phyloP scores from a whole-genome alignment of 1,284 basidiomycete species.

The Tylopilus sp. region DNA sequence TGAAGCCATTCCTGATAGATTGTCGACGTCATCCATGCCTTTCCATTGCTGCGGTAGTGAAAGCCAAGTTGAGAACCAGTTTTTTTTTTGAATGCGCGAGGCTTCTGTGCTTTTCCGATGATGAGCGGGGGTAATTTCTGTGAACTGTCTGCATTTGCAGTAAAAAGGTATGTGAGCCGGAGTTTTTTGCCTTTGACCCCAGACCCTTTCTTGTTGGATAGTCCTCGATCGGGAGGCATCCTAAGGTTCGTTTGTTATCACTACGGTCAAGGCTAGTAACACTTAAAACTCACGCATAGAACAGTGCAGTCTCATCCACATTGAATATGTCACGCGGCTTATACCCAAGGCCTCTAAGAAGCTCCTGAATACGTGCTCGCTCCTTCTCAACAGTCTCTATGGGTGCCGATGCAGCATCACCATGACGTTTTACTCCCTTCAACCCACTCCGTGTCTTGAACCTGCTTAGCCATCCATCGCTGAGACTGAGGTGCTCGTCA shows the following conservation, averaged over 20 bases:
- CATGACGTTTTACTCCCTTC: conserved; percentile 3
- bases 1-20: conserved; percentile 42
- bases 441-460: conserved; percentile 2
- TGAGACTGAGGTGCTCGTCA: conserved; percentile 1
- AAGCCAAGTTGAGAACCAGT: conserved; percentile 39
- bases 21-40: conserved; percentile 46
- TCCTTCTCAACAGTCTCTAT: conserved; percentile 5
- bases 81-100: conserved; percentile 37
- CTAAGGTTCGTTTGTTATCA: too few species aligned
- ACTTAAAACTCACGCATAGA: background rate
- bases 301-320: background rate
- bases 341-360: background rate
- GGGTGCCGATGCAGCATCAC: conserved; percentile 18
- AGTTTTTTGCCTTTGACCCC: conserved; percentile 38
- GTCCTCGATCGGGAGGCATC: conserved; percentile 29
- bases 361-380: background rate
- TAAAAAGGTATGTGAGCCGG: conserved; percentile 12
- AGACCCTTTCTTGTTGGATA: conserved; percentile 25
- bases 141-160: conserved; percentile 44
- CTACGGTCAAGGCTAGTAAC: too few species aligned
- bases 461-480: conserved; percentile 6
- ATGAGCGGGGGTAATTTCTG: conserved; percentile 37
- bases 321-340: background rate
- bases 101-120: conserved; percentile 11
- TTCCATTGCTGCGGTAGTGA: conserved; percentile 43